These are phyloP conservation scores for Posidonia australis DNA, from an alignment of 106 monocot species.

Conservation along the genomic window DNA sequence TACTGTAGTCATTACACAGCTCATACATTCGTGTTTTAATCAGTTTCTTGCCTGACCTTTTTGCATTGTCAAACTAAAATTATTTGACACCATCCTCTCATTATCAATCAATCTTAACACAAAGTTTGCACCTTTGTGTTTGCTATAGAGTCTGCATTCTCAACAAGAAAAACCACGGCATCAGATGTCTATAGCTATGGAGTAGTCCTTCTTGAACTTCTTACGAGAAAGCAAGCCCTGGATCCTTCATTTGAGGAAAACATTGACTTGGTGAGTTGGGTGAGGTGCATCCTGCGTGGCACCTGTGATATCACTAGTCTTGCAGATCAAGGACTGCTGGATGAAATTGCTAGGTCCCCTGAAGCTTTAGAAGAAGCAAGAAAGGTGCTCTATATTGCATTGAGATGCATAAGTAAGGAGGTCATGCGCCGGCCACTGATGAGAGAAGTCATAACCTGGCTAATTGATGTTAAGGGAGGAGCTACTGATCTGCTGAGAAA, in stretches of 20 bases:
- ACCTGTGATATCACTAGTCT: neutral
- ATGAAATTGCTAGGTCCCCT: neutral
- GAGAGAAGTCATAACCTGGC: neutral
- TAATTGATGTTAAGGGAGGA: too few relatives aligned
- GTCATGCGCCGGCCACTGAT: neutral
- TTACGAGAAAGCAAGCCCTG: slow-evolving; percentile 50
- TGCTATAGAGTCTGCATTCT: slow-evolving; percentile 60
- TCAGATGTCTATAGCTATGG: slow-evolving; percentile 95
- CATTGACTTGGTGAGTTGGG: slow-evolving; percentile 58
- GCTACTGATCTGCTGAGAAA: too few relatives aligned
- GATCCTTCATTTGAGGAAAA: slow-evolving; percentile 46
- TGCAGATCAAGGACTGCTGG: neutral
- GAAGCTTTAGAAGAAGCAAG: slow-evolving; percentile 4
- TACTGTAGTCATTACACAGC: too few relatives aligned
- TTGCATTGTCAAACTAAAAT: too few relatives aligned
- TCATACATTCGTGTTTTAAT: too few relatives aligned
- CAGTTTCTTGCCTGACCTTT: too few relatives aligned
- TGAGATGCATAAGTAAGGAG: neutral
- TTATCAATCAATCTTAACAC: too few relatives aligned
- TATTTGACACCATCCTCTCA: too few relatives aligned
- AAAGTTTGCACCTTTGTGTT: neutral
- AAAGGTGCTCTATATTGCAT: neutral
- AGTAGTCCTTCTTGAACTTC: slow-evolving; percentile 58
- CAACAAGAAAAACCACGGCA: slow-evolving; percentile 49
- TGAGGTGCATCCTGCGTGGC: slow-evolving; percentile 17